Evolutionary conservation across 345 rosid genomes (phyloP).

Genomic region (Clausena lansium): DNA sequence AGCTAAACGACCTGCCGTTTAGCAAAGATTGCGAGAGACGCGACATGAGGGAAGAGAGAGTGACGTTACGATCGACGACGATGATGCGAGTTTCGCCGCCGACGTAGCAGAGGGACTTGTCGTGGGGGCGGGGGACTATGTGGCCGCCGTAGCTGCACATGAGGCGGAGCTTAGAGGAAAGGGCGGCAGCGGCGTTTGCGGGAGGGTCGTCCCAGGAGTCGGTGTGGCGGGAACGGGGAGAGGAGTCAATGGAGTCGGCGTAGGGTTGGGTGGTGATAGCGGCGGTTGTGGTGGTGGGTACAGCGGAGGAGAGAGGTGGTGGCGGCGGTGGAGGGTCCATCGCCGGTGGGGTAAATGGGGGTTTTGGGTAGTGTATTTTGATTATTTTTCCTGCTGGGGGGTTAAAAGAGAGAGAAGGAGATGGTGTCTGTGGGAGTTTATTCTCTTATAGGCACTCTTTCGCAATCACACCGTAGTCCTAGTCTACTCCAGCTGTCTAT

Average conservation of each 20-base stretch:
- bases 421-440: not conserved
- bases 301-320: slow-evolving; percentile 23
- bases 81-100: slow-evolving; percentile 93
- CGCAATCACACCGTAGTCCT: not conserved
- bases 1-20: slow-evolving; percentile 60
- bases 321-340: slow-evolving; percentile 46
- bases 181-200: slow-evolving; percentile 24
- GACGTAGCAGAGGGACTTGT: slow-evolving; percentile 77
- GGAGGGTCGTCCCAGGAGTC: slow-evolving; percentile 67
- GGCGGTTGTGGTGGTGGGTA: slow-evolving; percentile 13
- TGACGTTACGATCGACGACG: slow-evolving; percentile 68
- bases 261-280: slow-evolving; percentile 20
- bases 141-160: slow-evolving; percentile 96
- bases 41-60: slow-evolving; percentile 51
- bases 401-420: not conserved
- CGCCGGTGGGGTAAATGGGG: slow-evolving; percentile 10
- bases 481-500: slow-evolving; percentile 16
- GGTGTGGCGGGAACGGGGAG: slow-evolving; percentile 83
- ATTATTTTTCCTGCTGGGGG: not conserved
- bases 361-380: not conserved
- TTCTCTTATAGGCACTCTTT: slow-evolving; percentile 27
- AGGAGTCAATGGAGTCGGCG: slow-evolving; percentile 64
- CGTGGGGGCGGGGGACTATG: slow-evolving; percentile 89
- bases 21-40: slow-evolving; percentile 70
- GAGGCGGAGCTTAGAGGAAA: slow-evolving; percentile 69